Conservation (phyloP, 2,329 filamentous ascomycete species). For the Parafenestella ontariensis region DNA sequence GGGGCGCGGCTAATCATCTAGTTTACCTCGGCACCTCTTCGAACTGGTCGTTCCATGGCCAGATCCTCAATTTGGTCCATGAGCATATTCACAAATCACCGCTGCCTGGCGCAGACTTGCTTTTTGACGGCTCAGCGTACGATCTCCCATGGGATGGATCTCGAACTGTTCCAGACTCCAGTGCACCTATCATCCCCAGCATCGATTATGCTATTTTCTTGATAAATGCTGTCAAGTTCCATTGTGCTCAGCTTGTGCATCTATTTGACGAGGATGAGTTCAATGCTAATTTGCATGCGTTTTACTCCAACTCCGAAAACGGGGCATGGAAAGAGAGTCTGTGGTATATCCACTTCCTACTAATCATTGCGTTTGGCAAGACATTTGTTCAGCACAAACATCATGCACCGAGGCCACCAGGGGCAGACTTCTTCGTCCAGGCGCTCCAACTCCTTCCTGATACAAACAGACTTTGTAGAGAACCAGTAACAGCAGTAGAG, state of each 20-base stretch:
- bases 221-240: conserved; percentile 64
- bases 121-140: conserved; percentile 62
- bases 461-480: conserved; percentile 50
- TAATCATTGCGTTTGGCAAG: conserved; percentile 64
- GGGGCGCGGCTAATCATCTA: conserved; percentile 24
- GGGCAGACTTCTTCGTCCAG: conserved; percentile 69
- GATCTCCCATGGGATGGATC: conserved; percentile 60
- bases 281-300: conserved; percentile 53
- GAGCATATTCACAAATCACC: conserved; percentile 55
- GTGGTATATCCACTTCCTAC: conserved; percentile 62
- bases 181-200: conserved; percentile 55
- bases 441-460: conserved; percentile 62
- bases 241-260: conserved; percentile 62
- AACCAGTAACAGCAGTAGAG: conserved; percentile 58
- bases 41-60: conserved; percentile 63
- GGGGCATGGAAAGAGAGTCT: conserved; percentile 41
- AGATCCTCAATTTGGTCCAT: conserved; percentile 58
- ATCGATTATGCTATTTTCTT: conserved; percentile 61
- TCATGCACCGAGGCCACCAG: conserved; percentile 49
- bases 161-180: conserved; percentile 39
- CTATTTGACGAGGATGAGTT: conserved; percentile 63
- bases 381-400: conserved; percentile 55
- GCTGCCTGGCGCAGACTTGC: conserved; percentile 53
- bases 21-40: conserved; percentile 64
- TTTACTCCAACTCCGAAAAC: conserved; percentile 48